These are phyloP conservation scores for Xylariales sp. DNA, from an alignment of 2,329 filamentous ascomycete species.

Conservation along the genomic window DNA sequence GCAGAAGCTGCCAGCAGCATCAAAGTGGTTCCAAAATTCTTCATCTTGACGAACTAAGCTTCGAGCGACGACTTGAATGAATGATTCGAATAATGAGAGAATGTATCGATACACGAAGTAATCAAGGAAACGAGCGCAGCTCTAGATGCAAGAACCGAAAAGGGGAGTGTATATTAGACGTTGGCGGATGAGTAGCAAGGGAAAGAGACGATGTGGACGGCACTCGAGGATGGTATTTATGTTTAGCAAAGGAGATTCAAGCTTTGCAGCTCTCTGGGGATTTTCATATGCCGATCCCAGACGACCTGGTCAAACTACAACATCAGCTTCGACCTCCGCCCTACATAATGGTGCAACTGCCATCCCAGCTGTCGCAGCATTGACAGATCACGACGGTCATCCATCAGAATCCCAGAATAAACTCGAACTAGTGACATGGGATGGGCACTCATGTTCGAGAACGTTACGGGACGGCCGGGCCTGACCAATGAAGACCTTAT, in stretches of 20 bases:
- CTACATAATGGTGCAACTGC: neutral
- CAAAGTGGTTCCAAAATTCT: constrained; percentile 10
- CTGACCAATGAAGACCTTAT: neutral
- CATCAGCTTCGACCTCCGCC: neutral
- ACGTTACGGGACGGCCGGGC: neutral
- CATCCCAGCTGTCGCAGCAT: neutral
- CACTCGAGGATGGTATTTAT: constrained; percentile 7
- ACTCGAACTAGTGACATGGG: too few species aligned
- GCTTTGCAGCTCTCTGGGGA: neutral
- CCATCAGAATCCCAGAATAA: neutral
- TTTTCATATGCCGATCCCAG: constrained; percentile 1
- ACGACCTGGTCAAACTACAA: neutral
- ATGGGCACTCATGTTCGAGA: neutral
- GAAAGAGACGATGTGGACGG: constrained; percentile 2
- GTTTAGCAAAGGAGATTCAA: neutral
- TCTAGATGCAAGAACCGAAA: constrained; percentile 6
- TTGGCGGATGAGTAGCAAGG: neutral
- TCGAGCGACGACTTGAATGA: neutral
- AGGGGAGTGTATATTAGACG: neutral
- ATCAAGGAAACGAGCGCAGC: constrained; percentile 2
- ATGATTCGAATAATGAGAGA: neutral
- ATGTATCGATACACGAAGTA: neutral
- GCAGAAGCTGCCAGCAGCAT: constrained; percentile 13
- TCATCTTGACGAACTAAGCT: constrained; percentile 8
- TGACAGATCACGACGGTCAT: neutral